These are phyloP conservation scores for Naganishia sp. DNA, from an alignment of 1,284 basidiomycete species.

Conservation along the genomic window DNA sequence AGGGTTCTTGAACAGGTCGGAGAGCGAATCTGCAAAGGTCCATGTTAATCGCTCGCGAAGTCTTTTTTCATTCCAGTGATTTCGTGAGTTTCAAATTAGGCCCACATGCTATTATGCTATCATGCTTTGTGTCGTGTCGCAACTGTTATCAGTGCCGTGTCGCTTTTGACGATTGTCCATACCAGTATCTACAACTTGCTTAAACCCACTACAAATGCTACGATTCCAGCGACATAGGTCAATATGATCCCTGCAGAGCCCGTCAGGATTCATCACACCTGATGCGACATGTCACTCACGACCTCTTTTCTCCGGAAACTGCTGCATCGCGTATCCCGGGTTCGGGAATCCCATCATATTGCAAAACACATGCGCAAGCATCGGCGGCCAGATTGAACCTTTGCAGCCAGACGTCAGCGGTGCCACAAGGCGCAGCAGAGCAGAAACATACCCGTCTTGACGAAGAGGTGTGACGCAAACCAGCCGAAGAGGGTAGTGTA, in stretches of 20 bases:
- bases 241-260: slow-evolving; percentile 38
- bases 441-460: slow-evolving; percentile 67
- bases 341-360: slow-evolving; percentile 77
- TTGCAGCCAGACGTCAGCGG: slow-evolving; percentile 14
- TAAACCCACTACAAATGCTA: slow-evolving; percentile 42
- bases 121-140: no score
- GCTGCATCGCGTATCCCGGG: slow-evolving; percentile 40
- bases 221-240: slow-evolving; percentile 48
- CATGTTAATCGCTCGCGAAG: slow-evolving; percentile 32
- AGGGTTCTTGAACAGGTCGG: slow-evolving; percentile 31
- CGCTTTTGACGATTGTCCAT: neutral
- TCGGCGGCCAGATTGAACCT: slow-evolving; percentile 58
- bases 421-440: no score
- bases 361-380: slow-evolving; percentile 83
- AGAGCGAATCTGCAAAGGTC: slow-evolving; percentile 27
- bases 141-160: no score
- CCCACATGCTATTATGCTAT: slow-evolving; percentile 15
- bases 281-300: slow-evolving; percentile 35
- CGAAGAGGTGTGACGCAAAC: slow-evolving; percentile 80
- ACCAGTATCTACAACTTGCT: slow-evolving; percentile 5
- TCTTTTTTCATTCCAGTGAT: slow-evolving; percentile 28
- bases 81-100: slow-evolving; percentile 29
- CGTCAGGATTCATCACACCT: neutral
- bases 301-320: slow-evolving; percentile 42
- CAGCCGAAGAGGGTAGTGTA: slow-evolving; percentile 94